Base-by-base conservation (phyloP, 306 rosid species). In the Lithocarpus polystachyus region DNA sequence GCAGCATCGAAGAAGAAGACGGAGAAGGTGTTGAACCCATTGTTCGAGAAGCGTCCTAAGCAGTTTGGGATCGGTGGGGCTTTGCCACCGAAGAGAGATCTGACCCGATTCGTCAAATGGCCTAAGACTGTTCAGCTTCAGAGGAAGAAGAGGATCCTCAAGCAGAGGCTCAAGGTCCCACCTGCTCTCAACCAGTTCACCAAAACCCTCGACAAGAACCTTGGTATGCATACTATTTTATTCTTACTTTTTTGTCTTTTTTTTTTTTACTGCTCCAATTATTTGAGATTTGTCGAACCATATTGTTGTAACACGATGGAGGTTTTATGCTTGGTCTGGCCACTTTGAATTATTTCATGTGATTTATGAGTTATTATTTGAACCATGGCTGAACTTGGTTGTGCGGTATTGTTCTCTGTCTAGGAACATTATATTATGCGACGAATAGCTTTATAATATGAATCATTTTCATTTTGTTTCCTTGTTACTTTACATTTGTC, bases 41-140 rank as follows among this genome's bases (percentile, higher is more conserved):
- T 92, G 23, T 92, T 92, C 64, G 97, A 92, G 92, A 90, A 90
- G 84, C 88, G 97, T 9, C 89, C 97, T 8, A 92, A 90, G 86
- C 97, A 37, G 45, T 37, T 37, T 37, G 45, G 45, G 45, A 37
- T 37, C 11, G 45, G 45, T 2, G 45, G 45, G 87, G 80, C 90
- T 92, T 82, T 92, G 77, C 97, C 95, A 0, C 97, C 97, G 5
- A 92, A 92, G 92, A 85, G 95, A 4, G 97, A 90, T 81, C 88
- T 92, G 2, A 89, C 93, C 0, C 79, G 95, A 4, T 92, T 92
- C 75, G 96, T 92, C 4, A 92, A 92, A 35, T 92, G 97, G 97
- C 97, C 97, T 1, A 90, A 90, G 70, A 75, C 71, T 5, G 97
- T 92, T 6, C 96, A 90, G 53, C 70, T 90, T 55, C 95, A 92